Percentiles rank a stretch among this genome's conserved stretches.
These are phyloP conservation scores for Mycena kentingensis DNA, from an alignment of 768 basidiomycete species.

Conservation along the genomic window DNA sequence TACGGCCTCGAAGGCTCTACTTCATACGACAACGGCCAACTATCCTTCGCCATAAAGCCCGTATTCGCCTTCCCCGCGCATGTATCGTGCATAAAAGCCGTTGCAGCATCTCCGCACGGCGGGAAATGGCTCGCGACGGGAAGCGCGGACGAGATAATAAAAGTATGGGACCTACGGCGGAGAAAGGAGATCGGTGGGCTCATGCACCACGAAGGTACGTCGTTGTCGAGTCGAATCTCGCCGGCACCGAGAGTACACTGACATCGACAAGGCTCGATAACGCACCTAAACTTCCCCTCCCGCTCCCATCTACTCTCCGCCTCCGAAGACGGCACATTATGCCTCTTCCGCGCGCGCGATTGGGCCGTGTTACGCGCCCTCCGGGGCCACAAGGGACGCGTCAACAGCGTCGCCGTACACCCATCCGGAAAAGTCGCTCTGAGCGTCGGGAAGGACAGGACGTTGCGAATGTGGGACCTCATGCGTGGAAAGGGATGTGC, in stretches of 20 bases:
- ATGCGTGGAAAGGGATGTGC: slow-evolving; percentile 92
- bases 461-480: slow-evolving; percentile 97
- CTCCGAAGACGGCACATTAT: slow-evolving; percentile 90
- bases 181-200: slow-evolving; percentile 93
- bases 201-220: slow-evolving; percentile 90
- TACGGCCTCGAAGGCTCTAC: slow-evolving; percentile 82
- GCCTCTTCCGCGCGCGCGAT: slow-evolving; percentile 89
- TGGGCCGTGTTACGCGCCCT: slow-evolving; percentile 88
- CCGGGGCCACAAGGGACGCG: slow-evolving; percentile 91
- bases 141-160: slow-evolving; percentile 93
- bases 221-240: slow-evolving; percentile 1
- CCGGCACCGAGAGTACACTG: background rate
- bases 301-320: slow-evolving; percentile 89
- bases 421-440: slow-evolving; percentile 90
- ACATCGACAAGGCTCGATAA: slow-evolving; percentile 75
- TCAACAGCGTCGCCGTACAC: slow-evolving; percentile 90
- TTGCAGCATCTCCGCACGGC: slow-evolving; percentile 83
- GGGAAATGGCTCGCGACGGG: slow-evolving; percentile 97
- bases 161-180: slow-evolving; percentile 93
- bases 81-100: slow-evolving; percentile 87
- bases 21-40: slow-evolving; percentile 34
- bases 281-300: slow-evolving; percentile 82
- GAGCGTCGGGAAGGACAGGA: slow-evolving; percentile 87
- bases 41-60: slow-evolving; percentile 59
- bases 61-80: slow-evolving; percentile 98